Percentiles rank a stretch among this genome's conserved stretches.
Evolutionary conservation across 768 basidiomycete species (phyloP).

Genomic region (Ephemerocybe angulata): DNA sequence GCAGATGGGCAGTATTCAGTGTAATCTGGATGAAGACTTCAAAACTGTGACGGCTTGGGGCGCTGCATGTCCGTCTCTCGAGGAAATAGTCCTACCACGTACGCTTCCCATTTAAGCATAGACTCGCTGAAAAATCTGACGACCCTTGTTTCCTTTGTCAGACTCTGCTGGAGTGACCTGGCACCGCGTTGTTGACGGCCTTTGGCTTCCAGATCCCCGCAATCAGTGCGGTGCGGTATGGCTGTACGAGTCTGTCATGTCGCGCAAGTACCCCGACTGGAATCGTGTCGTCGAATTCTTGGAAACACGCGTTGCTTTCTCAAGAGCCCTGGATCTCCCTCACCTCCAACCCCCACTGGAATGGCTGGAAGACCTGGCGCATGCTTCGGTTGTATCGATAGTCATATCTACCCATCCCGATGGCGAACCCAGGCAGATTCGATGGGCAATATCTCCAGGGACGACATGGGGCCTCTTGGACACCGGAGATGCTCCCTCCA

Average conservation of each 20-base stretch:
- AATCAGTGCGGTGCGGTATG: constrained; percentile 2
- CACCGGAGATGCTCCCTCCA: too few relatives aligned
- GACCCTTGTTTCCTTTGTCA: constrained; percentile 4
- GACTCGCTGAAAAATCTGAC: too few relatives aligned
- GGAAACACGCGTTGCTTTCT: background rate
- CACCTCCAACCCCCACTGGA: too few relatives aligned
- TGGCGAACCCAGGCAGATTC: too few relatives aligned
- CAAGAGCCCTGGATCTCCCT: too few relatives aligned
- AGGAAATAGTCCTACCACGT: constrained; percentile 36
- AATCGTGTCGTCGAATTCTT: constrained; percentile 1
- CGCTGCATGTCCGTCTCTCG: constrained; percentile 30
- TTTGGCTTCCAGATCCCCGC: constrained; percentile 11
- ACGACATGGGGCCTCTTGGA: too few relatives aligned
- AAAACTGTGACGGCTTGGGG: constrained; percentile 36
- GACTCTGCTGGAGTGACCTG: constrained; percentile 25
- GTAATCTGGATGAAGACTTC: constrained; percentile 32
- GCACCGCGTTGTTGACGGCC: constrained; percentile 15
- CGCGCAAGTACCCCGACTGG: constrained; percentile 1
- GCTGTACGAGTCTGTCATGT: constrained; percentile 2
- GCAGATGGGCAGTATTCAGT: constrained; percentile 24
- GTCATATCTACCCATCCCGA: too few relatives aligned
- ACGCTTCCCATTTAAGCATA: background rate
- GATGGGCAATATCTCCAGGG: too few relatives aligned
- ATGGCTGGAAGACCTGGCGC: too few relatives aligned
- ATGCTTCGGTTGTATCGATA: too few relatives aligned